Evolutionary conservation across 495 filamentous ascomycete genomes (phyloP).

Genomic region (Penicillium simplicissimum): DNA sequence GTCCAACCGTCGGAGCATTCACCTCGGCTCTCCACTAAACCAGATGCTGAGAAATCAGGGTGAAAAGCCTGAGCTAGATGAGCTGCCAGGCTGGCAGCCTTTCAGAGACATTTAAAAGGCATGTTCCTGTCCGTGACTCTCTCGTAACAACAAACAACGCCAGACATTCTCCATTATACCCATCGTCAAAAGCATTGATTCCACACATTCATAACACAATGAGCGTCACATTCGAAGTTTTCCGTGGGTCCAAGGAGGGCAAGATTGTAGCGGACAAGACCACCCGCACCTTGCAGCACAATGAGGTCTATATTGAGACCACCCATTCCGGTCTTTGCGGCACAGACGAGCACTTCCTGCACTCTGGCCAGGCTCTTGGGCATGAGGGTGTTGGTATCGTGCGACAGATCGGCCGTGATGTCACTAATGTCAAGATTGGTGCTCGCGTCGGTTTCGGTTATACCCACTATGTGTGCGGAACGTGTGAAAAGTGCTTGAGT

Average conservation of each 20-base stretch:
- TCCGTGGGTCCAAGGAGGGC: conserved; percentile 34
- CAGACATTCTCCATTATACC: neutral
- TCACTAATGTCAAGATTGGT: conserved; percentile 50
- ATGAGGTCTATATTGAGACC: conserved; percentile 48
- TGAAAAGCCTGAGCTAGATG: neutral
- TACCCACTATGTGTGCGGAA: conserved; percentile 46
- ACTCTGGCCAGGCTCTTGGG: conserved; percentile 39
- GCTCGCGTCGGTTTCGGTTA: conserved; percentile 57
- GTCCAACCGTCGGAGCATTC: neutral
- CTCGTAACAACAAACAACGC: neutral
- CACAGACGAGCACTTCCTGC: conserved; percentile 45
- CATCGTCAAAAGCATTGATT: neutral
- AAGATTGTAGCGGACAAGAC: conserved; percentile 33
- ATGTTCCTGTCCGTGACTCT: neutral
- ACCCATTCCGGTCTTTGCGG: conserved; percentile 48
- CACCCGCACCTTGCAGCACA: conserved; percentile 27
- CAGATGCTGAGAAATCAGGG: conserved; percentile 4
- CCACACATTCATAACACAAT: conserved; percentile 10
- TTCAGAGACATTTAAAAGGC: neutral
- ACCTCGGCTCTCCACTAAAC: neutral
- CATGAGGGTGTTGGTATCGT: conserved; percentile 58
- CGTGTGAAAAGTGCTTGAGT: conserved; percentile 54
- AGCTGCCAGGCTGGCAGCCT: neutral
- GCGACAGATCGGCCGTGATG: conserved; percentile 48
- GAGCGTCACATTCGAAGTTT: conserved; percentile 37